phyloP scores from a whole-genome alignment of 2,329 filamentous ascomycete genomes.

The Claviceps fusiformis region DNA sequence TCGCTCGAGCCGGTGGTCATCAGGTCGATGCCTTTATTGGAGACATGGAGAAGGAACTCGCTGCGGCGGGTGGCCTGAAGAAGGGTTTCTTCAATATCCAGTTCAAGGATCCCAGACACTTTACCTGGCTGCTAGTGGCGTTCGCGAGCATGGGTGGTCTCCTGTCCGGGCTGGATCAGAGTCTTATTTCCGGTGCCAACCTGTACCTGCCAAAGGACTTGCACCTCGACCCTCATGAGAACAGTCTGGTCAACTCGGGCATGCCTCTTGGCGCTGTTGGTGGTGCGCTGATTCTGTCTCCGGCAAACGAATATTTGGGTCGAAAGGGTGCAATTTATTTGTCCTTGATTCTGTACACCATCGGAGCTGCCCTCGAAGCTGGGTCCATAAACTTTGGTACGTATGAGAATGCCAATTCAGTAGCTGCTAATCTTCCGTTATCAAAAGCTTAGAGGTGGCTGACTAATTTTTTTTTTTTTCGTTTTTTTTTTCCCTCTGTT shows the following conservation, averaged over 20 bases:
- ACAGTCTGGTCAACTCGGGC: constrained; percentile 53
- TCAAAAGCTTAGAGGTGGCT: not conserved
- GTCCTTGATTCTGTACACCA: constrained; percentile 54
- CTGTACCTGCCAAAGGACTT: constrained; percentile 50
- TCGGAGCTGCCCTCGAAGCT: constrained; percentile 55
- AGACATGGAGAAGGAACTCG: constrained; percentile 28
- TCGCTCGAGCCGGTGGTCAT: constrained; percentile 18
- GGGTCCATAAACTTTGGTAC: constrained; percentile 50
- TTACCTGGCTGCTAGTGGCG: constrained; percentile 53
- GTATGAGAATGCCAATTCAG: not conserved
- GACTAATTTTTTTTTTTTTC: not conserved
- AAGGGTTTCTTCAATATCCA: constrained; percentile 37
- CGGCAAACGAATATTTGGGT: constrained; percentile 54
- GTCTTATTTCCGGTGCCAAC: constrained; percentile 57
- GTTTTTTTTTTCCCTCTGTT: no score
- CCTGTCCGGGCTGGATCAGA: constrained; percentile 59
- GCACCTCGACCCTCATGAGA: constrained; percentile 38
- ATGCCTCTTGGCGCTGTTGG: constrained; percentile 62
- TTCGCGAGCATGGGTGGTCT: constrained; percentile 67
- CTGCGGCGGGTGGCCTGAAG: constrained; percentile 17
- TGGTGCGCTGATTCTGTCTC: constrained; percentile 53
- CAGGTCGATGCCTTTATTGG: constrained; percentile 26
- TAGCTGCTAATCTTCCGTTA: no score
- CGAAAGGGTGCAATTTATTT: constrained; percentile 56
- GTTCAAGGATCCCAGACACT: constrained; percentile 48